phyloP scores from a whole-genome alignment of 2,329 filamentous ascomycete species.

The Orbilia oligospora region DNA sequence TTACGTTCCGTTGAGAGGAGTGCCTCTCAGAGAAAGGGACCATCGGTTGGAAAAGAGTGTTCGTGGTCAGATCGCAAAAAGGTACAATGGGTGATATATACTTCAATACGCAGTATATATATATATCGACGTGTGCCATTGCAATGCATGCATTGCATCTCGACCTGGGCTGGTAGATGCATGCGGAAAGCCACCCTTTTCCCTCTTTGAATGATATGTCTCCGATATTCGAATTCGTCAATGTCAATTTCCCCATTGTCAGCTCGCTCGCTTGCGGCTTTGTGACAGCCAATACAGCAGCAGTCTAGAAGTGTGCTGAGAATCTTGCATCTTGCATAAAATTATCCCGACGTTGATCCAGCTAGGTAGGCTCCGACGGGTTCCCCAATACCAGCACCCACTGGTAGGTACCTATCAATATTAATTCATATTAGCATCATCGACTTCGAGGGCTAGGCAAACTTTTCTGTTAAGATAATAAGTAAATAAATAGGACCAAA shows the following conservation, averaged over 20 bases:
- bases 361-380: constrained; percentile 48
- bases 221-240: constrained; percentile 12
- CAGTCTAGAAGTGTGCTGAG: constrained; percentile 35
- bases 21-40: neutral
- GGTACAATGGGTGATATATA: neutral
- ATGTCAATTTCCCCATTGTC: constrained; percentile 42
- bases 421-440: neutral
- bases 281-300: constrained; percentile 13
- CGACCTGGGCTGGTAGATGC: neutral
- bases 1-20: constrained; percentile 38
- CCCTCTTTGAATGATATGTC: neutral
- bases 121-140: neutral
- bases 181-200: constrained; percentile 14
- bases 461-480: constrained; percentile 3
- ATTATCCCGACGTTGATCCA: constrained; percentile 57
- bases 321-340: constrained; percentile 50
- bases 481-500: neutral
- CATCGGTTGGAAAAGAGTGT: constrained; percentile 28
- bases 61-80: constrained; percentile 1
- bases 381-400: constrained; percentile 2
- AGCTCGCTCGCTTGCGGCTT: constrained; percentile 24
- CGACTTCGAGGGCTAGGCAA: neutral
- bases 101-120: too few relatives aligned
- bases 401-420: neutral
- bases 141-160: neutral